Conservation (phyloP, 1,284 basidiomycete genomes). For the Kwoniella shivajii region DNA sequence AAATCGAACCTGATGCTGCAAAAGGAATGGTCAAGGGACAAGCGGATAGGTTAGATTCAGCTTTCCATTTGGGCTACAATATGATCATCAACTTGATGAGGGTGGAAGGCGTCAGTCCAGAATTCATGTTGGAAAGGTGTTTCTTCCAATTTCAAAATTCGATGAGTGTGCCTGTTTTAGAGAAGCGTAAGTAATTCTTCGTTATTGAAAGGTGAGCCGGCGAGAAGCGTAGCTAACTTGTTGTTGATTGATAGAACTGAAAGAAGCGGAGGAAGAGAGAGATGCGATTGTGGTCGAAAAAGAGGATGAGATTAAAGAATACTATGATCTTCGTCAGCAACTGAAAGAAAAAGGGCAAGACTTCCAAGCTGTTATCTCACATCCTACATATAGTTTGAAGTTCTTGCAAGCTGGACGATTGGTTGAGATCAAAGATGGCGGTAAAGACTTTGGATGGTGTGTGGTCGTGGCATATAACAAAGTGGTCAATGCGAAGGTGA, state of each 20-base stretch:
- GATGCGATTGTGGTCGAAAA: constrained; percentile 73
- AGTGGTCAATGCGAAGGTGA: constrained; percentile 57
- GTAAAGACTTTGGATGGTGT: constrained; percentile 95
- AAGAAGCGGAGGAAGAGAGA: constrained; percentile 70
- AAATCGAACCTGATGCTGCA: constrained; percentile 87
- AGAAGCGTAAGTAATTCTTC: constrained; percentile 66
- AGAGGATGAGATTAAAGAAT: constrained; percentile 81
- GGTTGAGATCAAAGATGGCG: constrained; percentile 82
- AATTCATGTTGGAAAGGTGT: constrained; percentile 96
- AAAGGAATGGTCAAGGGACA: constrained; percentile 99
- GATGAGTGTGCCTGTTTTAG: constrained; percentile 80
- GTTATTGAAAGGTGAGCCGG: background rate
- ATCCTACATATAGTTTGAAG: constrained; percentile 89
- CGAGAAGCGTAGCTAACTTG: background rate
- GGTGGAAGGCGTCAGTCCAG: constrained; percentile 96
- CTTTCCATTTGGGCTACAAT: constrained; percentile 98
- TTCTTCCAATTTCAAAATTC: constrained; percentile 99
- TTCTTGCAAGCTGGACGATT: constrained; percentile 92
- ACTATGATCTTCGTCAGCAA: constrained; percentile 88
- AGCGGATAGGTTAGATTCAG: constrained; percentile 94
- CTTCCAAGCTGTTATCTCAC: constrained; percentile 88
- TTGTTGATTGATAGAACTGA: constrained; percentile 63
- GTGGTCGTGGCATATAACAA: constrained; percentile 91
- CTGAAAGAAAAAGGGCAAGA: constrained; percentile 83
- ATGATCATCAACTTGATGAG: constrained; percentile 99